Evolutionary conservation across 306 rosid genomes (phyloP).

Genomic region (Aeschynomene evenia): DNA sequence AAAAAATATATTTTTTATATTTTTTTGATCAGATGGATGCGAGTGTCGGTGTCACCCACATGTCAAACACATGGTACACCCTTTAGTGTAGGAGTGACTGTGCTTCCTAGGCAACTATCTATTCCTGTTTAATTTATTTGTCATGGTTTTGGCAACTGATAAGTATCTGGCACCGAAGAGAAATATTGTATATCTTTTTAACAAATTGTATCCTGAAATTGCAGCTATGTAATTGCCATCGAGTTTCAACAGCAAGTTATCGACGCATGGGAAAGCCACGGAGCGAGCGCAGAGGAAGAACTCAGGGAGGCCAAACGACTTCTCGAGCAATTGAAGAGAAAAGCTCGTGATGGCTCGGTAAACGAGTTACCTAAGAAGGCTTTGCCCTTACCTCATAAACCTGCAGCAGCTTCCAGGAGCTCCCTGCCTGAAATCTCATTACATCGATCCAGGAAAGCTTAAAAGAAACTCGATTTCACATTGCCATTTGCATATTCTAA

Average conservation of each 20-base stretch:
- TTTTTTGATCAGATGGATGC: too few relatives aligned
- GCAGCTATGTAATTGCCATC: slow-evolving; percentile 74
- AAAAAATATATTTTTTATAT: too few relatives aligned
- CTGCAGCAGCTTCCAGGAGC: slow-evolving; percentile 37
- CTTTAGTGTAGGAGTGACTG: too few relatives aligned
- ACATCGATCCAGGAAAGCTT: slow-evolving; percentile 22
- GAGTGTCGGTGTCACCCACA: too few relatives aligned
- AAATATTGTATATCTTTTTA: background rate
- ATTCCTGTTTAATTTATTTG: background rate
- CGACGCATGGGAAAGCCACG: slow-evolving; percentile 94
- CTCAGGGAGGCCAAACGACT: slow-evolving; percentile 65
- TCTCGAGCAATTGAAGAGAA: slow-evolving; percentile 62
- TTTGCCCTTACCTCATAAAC: slow-evolving; percentile 57
- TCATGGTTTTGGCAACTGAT: background rate
- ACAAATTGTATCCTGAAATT: slow-evolving; percentile 32
- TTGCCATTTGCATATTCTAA: slow-evolving; percentile 17
- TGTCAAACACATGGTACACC: too few relatives aligned
- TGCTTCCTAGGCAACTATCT: too few relatives aligned
- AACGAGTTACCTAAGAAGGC: slow-evolving; percentile 49
- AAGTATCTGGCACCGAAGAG: background rate
- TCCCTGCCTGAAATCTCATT: slow-evolving; percentile 31
- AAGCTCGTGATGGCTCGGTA: slow-evolving; percentile 47
- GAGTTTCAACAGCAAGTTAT: slow-evolving; percentile 84
- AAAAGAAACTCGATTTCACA: background rate
- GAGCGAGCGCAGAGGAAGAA: slow-evolving; percentile 73